Conservation (phyloP, 1,139 yeast genomes). For the Taphrina confusa region DNA sequence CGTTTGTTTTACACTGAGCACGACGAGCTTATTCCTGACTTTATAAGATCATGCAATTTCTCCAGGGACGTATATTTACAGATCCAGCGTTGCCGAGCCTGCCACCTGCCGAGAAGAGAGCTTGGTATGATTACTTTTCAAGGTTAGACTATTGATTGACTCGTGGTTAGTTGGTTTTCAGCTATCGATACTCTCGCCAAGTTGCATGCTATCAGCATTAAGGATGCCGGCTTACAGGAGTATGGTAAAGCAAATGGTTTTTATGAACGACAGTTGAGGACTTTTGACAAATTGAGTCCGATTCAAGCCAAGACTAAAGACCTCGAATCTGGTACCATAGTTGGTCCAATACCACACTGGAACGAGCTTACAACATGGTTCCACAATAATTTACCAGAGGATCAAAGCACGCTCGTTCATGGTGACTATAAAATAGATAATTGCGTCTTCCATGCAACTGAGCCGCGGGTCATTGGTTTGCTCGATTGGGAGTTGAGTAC, state of each 20-base stretch:
- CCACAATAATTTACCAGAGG: conserved; percentile 55
- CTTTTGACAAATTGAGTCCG: conserved; percentile 54
- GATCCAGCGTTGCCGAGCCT: conserved; percentile 56
- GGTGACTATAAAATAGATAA: conserved; percentile 73
- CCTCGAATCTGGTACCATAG: conserved; percentile 47
- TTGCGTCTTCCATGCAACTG: conserved; percentile 56
- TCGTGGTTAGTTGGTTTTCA: conserved; percentile 52
- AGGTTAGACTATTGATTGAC: neutral
- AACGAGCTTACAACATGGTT: conserved; percentile 53
- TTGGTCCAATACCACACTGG: conserved; percentile 57
- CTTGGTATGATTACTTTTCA: conserved; percentile 38
- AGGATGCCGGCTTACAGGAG: conserved; percentile 49
- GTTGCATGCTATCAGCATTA: conserved; percentile 58
- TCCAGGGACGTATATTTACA: conserved; percentile 62
- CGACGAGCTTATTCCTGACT: conserved; percentile 51
- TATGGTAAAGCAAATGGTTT: conserved; percentile 54
- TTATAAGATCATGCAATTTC: conserved; percentile 63
- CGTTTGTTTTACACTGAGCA: neutral
- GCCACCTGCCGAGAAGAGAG: conserved; percentile 42
- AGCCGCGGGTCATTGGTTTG: conserved; percentile 57
- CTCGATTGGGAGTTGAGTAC: conserved; percentile 73
- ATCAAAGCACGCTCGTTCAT: conserved; percentile 56
- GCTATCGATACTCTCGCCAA: conserved; percentile 56
- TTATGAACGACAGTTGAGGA: conserved; percentile 59
- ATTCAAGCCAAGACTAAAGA: conserved; percentile 52